Base-by-base conservation (phyloP, 1,284 basidiomycete species). In the Veloporphyrellus conicus region DNA sequence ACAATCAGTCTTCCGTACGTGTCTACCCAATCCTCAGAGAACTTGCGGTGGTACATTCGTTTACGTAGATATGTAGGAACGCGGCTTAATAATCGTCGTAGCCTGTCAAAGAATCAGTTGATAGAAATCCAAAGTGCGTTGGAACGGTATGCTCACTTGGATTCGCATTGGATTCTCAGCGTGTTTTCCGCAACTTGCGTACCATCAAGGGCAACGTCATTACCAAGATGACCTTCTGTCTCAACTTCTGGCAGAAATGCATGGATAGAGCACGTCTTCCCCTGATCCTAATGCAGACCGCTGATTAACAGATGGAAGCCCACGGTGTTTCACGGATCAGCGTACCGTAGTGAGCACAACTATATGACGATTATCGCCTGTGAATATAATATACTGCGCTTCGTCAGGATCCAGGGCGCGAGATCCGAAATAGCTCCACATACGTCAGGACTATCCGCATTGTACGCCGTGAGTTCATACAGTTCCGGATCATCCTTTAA, bases 401-500 rank as follows among this genome's bases (percentile, higher is more conserved):
- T 31, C 3, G 36, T 49, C 8, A 56, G 34, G 33, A 34, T 29
- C 16, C 6, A 29, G 31, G 16, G 14, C 15, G 5, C 22, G 22
- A 31, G 14, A n/a, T 27, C 1, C 6, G 8, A 35, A 27, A 35
- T 14, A 20, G 20, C 4, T 6, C 0, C 12, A 48, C 63, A 32
- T 47, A 67, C 66, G n/a, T 49, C 28, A 19, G 62, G 62, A 40
- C 23, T 33, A 4, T 54, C 55, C 33, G 59, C 5, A 27, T 49
- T 63, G 32, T 54, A 63, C 2, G 47, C 38, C 3, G 57, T 68
- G 45, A 63, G 53, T 19, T 65, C 59, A 27, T 58, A 57, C 10
- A 64, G 41, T 49, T 72, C 72, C 7, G 67, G 64, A 51, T 76
- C 74, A 37, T 61, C 58, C 49, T 60, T 63, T 28, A 77, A 48